These are phyloP conservation scores for Penicillium sp. DNA, from an alignment of 2,329 filamentous ascomycete species.

Conservation along the genomic window DNA sequence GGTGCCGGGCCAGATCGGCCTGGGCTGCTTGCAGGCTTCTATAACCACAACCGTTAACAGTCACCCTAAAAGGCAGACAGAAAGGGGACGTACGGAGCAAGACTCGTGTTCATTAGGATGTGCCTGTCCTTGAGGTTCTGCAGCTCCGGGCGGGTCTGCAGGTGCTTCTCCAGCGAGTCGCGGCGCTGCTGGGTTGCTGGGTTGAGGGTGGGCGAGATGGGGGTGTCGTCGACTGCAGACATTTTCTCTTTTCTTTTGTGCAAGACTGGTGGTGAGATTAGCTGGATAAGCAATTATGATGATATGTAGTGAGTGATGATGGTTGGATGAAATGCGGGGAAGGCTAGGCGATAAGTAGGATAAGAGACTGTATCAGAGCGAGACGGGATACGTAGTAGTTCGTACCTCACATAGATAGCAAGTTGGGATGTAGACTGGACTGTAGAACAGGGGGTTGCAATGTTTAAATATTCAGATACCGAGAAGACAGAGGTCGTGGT, in stretches of 20 bases:
- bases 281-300: too few relatives aligned
- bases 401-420: background rate
- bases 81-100: conserved; percentile 56
- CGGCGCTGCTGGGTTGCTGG: conserved; percentile 47
- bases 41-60: too few relatives aligned
- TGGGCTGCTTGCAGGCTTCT: conserved; percentile 61
- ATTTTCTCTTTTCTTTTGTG: background rate
- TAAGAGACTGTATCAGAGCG: too few relatives aligned
- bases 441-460: too few relatives aligned
- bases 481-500: background rate
- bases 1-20: conserved; percentile 62
- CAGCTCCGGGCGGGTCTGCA: conserved; percentile 64
- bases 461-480: too few relatives aligned
- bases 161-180: conserved; percentile 69
- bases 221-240: conserved; percentile 50
- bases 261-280: background rate
- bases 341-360: too few relatives aligned
- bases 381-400: background rate
- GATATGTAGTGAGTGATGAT: background rate
- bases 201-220: conserved; percentile 50
- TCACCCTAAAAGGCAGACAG: too few relatives aligned
- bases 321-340: conserved; percentile 16
- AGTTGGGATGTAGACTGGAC: too few relatives aligned
- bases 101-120: conserved; percentile 64
- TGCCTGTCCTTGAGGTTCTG: conserved; percentile 66